Conservation (phyloP, 805 yeast genomes). For the Spathaspora sp. region DNA sequence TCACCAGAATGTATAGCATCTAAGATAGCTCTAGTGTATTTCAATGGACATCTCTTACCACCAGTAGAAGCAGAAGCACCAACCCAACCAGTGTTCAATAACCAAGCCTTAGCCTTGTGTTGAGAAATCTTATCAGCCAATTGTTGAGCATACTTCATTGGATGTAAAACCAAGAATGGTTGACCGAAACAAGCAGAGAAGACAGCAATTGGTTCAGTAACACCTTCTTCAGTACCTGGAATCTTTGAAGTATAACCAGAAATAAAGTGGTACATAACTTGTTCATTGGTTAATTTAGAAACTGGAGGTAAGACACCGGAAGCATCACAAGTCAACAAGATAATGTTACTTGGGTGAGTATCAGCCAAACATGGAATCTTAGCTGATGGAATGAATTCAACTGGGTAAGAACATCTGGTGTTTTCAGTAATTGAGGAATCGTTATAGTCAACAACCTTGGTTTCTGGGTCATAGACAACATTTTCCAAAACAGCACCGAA, state of each 20-base stretch:
- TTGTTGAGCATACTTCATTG: slow-evolving; percentile 97
- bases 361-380: slow-evolving; percentile 91
- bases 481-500: slow-evolving; percentile 95
- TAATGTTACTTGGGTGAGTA: slow-evolving; percentile 86
- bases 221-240: slow-evolving; percentile 99
- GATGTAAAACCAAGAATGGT: slow-evolving; percentile 97
- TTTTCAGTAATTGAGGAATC: slow-evolving; percentile 87
- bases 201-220: slow-evolving; percentile 96
- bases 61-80: slow-evolving; percentile 91
- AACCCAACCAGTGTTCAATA: slow-evolving; percentile 97
- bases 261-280: slow-evolving; percentile 98
- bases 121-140: slow-evolving; percentile 86
- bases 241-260: slow-evolving; percentile 98
- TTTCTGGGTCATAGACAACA: slow-evolving; percentile 74
- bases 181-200: slow-evolving; percentile 99
- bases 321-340: slow-evolving; percentile 94
- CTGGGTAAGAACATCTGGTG: slow-evolving; percentile 98
- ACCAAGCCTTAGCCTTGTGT: slow-evolving; percentile 92
- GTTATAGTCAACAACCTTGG: slow-evolving; percentile 82
- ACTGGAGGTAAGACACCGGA: slow-evolving; percentile 98
- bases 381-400: slow-evolving; percentile 94
- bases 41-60: slow-evolving; percentile 96
- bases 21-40: slow-evolving; percentile 94
- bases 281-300: slow-evolving; percentile 87
- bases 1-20: slow-evolving; percentile 93